Percentiles rank a stretch among this genome's conserved stretches.
Conservation (phyloP, 768 basidiomycete genomes). For the Coprinopsis cinerea region DNA sequence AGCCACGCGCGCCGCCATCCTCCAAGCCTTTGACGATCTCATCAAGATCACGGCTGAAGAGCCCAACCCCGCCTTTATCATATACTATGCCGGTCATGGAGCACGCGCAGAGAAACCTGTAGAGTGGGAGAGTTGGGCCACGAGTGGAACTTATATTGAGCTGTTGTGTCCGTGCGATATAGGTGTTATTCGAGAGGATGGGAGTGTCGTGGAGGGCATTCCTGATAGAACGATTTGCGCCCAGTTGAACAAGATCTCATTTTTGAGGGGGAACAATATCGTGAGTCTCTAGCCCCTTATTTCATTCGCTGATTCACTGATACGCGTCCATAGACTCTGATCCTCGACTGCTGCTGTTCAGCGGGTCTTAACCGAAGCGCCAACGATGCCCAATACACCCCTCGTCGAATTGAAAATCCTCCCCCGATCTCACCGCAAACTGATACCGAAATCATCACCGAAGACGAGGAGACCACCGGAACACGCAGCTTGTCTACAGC, state of each 20-base stretch:
- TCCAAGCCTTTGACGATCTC: conserved; percentile 24
- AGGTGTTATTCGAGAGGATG: conserved; percentile 6
- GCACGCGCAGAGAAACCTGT: conserved; percentile 25
- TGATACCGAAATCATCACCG: conserved; percentile 20
- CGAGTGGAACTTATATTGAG: conserved; percentile 25
- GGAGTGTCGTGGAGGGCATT: conserved; percentile 25
- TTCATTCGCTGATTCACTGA: neutral
- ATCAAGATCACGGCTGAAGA: conserved; percentile 15
- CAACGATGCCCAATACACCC: conserved; percentile 10
- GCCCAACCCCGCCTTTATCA: conserved; percentile 27
- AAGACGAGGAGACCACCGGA: too few relatives aligned
- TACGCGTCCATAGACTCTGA: conserved; percentile 29
- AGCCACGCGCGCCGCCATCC: conserved; percentile 32
- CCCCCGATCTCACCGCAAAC: conserved; percentile 20
- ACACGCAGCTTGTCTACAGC: conserved; percentile 14
- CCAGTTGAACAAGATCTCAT: conserved; percentile 31
- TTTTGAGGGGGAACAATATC: conserved; percentile 36
- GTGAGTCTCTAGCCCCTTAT: conserved; percentile 18
- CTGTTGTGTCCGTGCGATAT: conserved; percentile 31
- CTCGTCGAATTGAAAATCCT: conserved; percentile 21
- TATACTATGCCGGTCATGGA: conserved; percentile 45
- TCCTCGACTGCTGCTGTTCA: conserved; percentile 43
- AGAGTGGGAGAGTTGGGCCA: conserved; percentile 22
- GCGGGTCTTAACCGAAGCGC: conserved; percentile 27
- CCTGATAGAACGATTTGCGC: conserved; percentile 38